Conservation (phyloP, 768 basidiomycete genomes). For the Pholiota microspora region DNA sequence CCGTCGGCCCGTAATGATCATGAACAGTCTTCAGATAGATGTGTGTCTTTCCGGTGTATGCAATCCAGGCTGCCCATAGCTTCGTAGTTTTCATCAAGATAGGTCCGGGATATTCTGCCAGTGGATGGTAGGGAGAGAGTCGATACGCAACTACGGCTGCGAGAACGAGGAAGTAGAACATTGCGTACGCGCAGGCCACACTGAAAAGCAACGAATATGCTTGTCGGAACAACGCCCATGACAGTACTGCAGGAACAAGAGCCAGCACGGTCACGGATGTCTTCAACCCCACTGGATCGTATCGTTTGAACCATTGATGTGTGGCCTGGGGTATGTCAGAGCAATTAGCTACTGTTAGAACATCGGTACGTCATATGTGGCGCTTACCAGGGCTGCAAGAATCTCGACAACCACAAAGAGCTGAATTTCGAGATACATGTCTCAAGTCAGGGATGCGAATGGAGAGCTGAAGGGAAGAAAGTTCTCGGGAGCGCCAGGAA, state of each 20-base stretch:
- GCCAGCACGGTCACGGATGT: neutral
- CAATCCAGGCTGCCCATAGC: slow-evolving; percentile 30
- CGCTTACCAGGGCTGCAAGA: neutral
- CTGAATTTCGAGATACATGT: neutral
- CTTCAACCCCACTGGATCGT: neutral
- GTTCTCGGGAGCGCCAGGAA: neutral
- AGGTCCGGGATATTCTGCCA: slow-evolving; percentile 47
- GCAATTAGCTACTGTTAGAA: neutral
- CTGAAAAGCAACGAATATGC: neutral
- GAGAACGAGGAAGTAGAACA: slow-evolving; percentile 13
- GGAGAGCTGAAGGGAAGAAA: neutral
- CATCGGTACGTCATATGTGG: neutral
- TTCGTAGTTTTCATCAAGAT: slow-evolving; percentile 36
- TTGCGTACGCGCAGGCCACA: neutral
- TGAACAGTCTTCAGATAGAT: slow-evolving; percentile 43
- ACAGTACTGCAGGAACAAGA: neutral
- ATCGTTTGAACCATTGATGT: neutral
- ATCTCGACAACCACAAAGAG: neutral
- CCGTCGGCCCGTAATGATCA: slow-evolving; percentile 47
- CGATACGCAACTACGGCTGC: slow-evolving; percentile 34
- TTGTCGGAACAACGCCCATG: neutral
- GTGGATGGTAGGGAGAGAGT: slow-evolving; percentile 45
- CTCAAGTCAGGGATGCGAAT: neutral
- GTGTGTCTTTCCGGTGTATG: slow-evolving; percentile 40
- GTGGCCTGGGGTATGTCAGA: neutral